Base-by-base conservation (phyloP, 139 green algal species). In the Pleodorina starrii region DNA sequence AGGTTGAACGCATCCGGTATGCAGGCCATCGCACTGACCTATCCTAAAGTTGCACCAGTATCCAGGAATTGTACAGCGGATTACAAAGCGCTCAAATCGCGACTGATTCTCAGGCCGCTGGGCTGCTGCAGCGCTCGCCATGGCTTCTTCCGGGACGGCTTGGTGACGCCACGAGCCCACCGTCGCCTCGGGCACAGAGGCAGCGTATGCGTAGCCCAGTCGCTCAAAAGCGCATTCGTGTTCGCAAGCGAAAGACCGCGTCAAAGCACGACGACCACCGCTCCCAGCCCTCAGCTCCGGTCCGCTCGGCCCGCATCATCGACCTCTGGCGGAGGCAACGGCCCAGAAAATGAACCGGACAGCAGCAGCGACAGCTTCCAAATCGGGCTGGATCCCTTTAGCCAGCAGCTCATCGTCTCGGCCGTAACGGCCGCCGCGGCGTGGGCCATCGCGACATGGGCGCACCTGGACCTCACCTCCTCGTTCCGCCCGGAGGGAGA, bases 351-450 rank as follows among this genome's bases (percentile, higher is more conserved):
- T 9, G 69, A 89, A 7, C 23, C 51, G 25, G 50, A 68, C 0
- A 38, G 9, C 32, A 23, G 43, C 25, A 44, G n/a, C n/a, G 63
- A 51, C n/a, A 60, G 44, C 29, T 50, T 46, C 21, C 84, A 89
- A 38, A 89, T 89, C 35, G 69, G 84, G 10, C 14, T 89, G 3
- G 69, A 89, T 27, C 35, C 69, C 3, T 82, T 89, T 38, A 83
- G 17, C 14, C 84, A 89, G 51, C 84, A 89, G 69, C 69, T 89
- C 14, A 36, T 82, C 6, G 27, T 81, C 5, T 73, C 84, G 3
- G 84, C 50, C 1, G 5, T 82, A 10, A 89, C 84, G 0, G 84
- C n/a, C 25, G 46, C 36, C 11, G 84, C 42, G 11, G 82, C 82
- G 0, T 36, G 42, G 14, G 46, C 66, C 82, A 68, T 89, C n/a